phyloP scores from a whole-genome alignment of 1,284 basidiomycete genomes.

The Fomitopsis betulina region DNA sequence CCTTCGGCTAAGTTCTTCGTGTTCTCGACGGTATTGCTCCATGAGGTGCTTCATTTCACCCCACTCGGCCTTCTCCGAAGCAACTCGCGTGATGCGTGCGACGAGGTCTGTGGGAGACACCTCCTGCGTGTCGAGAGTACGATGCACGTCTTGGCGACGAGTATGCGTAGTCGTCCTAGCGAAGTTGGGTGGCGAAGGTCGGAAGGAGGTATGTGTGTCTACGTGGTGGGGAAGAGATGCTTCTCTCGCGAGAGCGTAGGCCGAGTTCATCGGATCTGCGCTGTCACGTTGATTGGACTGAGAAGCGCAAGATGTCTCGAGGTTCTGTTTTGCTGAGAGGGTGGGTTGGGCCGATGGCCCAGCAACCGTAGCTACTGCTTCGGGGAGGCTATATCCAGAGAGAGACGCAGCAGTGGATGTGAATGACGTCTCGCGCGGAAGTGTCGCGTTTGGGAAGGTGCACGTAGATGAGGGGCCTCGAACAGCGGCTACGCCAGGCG shows the following conservation, averaged over 20 bases:
- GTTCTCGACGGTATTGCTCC: conserved; percentile 14
- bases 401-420: not conserved
- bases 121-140: not conserved
- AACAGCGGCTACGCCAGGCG: not conserved
- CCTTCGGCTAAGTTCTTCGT: conserved; percentile 13
- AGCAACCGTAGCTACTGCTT: not conserved
- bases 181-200: not conserved
- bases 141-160: not conserved
- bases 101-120: conserved; percentile 8
- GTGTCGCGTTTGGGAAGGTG: not conserved
- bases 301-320: not conserved
- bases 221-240: not conserved
- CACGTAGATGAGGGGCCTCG: not conserved
- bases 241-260: not conserved
- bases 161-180: not conserved
- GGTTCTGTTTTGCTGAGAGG: not conserved
- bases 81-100: conserved; percentile 6
- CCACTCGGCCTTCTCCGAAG: conserved; percentile 8
- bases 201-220: not conserved
- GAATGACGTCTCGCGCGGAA: not conserved
- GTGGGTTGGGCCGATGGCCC: not conserved
- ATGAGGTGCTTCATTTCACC: conserved; percentile 7
- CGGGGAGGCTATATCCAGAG: too few relatives aligned
- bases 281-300: not conserved
- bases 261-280: not conserved